A percentile compares a stretch with the other conserved stretches of the same genome.
Conservation (phyloP, 768 basidiomycete genomes). For the Erythrobasidium yunnanense region DNA sequence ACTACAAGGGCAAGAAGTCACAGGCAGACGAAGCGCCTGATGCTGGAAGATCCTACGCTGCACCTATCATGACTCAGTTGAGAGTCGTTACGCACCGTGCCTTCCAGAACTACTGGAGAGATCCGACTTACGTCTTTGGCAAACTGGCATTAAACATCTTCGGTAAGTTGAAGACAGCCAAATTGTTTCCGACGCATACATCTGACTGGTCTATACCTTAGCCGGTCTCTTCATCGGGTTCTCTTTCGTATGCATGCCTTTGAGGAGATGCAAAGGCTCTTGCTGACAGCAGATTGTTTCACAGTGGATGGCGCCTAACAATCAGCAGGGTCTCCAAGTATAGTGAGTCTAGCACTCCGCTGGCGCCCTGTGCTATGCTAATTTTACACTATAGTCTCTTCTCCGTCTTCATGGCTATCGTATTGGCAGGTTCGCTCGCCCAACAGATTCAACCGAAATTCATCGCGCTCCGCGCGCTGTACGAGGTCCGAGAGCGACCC, state of each 20-base stretch:
- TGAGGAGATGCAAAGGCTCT: neutral
- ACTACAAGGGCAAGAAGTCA: constrained; percentile 25
- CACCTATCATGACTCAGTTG: constrained; percentile 27
- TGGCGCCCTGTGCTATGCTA: neutral
- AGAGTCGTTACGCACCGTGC: constrained; percentile 35
- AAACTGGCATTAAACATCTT: too few relatives aligned
- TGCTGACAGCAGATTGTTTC: constrained; percentile 17
- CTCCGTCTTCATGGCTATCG: constrained; percentile 30
- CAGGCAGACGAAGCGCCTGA: constrained; percentile 34
- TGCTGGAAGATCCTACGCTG: constrained; percentile 30
- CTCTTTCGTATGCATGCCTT: neutral
- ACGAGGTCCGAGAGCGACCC: constrained; percentile 57
- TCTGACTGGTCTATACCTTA: constrained; percentile 26
- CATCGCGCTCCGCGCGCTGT: constrained; percentile 52
- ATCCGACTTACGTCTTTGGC: constrained; percentile 41
- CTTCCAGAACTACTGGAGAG: constrained; percentile 44
- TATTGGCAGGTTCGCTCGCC: constrained; percentile 45
- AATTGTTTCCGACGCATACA: neutral
- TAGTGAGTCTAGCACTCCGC: neutral
- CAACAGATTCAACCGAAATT: constrained; percentile 58
- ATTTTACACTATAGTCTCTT: constrained; percentile 29
- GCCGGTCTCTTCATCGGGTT: constrained; percentile 37
- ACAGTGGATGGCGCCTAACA: constrained; percentile 30
- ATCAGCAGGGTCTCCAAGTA: constrained; percentile 31
- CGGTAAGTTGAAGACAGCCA: too few relatives aligned